These are phyloP conservation scores for Hanseniaspora lachancei DNA, from an alignment of 805 yeast genomes.

Conservation along the genomic window DNA sequence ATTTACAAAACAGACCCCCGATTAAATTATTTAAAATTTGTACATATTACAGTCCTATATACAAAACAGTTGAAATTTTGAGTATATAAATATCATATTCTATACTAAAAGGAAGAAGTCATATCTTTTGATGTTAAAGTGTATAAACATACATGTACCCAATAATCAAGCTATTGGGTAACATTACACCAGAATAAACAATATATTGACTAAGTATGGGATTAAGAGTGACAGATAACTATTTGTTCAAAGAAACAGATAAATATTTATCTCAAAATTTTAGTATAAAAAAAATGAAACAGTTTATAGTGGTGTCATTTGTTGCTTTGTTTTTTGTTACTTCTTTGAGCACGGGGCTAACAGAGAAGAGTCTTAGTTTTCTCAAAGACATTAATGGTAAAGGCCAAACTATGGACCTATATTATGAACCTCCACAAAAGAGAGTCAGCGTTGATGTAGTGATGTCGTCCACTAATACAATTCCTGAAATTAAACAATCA, in stretches of 20 bases:
- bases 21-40: not conserved
- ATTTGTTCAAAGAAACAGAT: not conserved
- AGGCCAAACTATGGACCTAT: not conserved
- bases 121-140: no score
- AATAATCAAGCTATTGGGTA: no score
- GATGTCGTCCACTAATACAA: not conserved
- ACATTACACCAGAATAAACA: not conserved
- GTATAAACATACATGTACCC: no score
- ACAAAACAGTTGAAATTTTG: no score
- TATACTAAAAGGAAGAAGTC: no score
- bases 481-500: not conserved
- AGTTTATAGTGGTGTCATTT: not conserved
- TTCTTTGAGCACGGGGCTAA: not conserved
- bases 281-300: not conserved
- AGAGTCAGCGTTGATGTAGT: not conserved
- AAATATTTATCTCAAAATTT: not conserved
- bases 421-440: not conserved
- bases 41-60: not conserved
- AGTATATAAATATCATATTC: no score
- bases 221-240: not conserved
- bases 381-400: not conserved
- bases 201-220: not conserved
- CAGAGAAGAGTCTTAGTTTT: not conserved
- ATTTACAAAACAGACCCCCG: not conserved
- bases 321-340: not conserved